These are phyloP conservation scores for Globisporangium echinulatum DNA, from an alignment of 352 stramenopile genomes.

Conservation along the genomic window DNA sequence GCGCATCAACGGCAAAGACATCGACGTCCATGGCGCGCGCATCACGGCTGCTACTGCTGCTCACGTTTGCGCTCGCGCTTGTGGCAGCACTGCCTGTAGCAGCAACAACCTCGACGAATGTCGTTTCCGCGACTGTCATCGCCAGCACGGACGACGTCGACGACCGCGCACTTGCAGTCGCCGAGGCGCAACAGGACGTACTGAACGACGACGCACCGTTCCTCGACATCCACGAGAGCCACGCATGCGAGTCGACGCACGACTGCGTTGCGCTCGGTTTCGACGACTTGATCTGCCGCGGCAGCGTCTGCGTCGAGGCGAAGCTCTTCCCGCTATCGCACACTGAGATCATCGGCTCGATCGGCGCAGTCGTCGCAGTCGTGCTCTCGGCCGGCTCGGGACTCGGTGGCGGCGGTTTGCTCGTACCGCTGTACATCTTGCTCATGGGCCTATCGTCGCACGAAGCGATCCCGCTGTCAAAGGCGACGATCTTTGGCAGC, in stretches of 20 bases:
- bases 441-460: constrained; percentile 67
- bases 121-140: not conserved
- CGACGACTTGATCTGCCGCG: constrained; percentile 33
- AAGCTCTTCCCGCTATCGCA: constrained; percentile 52
- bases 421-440: constrained; percentile 78
- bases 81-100: not conserved
- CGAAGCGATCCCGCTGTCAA: constrained; percentile 77
- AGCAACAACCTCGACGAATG: not conserved
- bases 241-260: constrained; percentile 31
- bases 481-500: constrained; percentile 79
- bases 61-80: not conserved
- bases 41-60: not conserved
- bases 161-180: constrained; percentile 1
- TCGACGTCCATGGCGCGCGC: too few relatives aligned
- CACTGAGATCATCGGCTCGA: constrained; percentile 50
- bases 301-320: constrained; percentile 40
- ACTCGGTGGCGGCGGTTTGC: constrained; percentile 64
- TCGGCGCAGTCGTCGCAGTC: constrained; percentile 57
- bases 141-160: not conserved
- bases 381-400: constrained; percentile 60
- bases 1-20: too few relatives aligned
- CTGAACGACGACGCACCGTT: constrained; percentile 13
- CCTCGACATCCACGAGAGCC: constrained; percentile 13
- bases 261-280: constrained; percentile 45
- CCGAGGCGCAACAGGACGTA: constrained; percentile 6